Base-by-base conservation (phyloP, 164 flowering plant species). In the Sedum album region DNA sequence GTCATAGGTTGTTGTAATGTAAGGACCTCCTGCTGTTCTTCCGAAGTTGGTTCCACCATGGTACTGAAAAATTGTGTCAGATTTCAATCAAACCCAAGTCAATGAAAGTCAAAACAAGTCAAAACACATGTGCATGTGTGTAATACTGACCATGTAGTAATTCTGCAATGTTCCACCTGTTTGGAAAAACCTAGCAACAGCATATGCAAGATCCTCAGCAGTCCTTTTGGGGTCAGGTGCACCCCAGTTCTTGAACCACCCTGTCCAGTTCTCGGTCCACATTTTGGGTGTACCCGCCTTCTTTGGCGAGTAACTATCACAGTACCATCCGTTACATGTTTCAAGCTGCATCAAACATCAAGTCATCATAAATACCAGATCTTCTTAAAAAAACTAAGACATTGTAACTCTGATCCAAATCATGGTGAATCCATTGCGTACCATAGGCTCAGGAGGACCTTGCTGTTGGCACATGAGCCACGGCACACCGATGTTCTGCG, bases 251-350 rank as follows among this genome's bases (percentile, higher is more conserved):
- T 79, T 82, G 42, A 82, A 85, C 92, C 97, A 91, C 49, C 83
- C 85, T 6, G 80, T 80, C 85, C 83, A 80, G 20, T 78, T 76
- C 20, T 78, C 85, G 6, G 85, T 82, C 87, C 87, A 85, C 79
- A 86, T 41, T 41, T 82, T 83, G 1, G 87, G 68, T 76, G 68
- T 76, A 18, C 69, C 72, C 1, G 79, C 70, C 33, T 77, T 75
- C n/a, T 81, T 82, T 0, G 85, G 86, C 0, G 66, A 46, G 70
- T 76, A 85, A 0, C 39, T 0, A 51, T 88, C 81, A 36, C 93
- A 86, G 51, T 89, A 89, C 67, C 73, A 89, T 0, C 93, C 90
- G 74, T 91, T 91, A 77, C 95, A 89, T 1, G 95, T 83, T 63
- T 87, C 79, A 28, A 91, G 80, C 88, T 89, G 66, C 61, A n/a